Percentiles rank a stretch among this genome's conserved stretches.
phyloP scores from a whole-genome alignment of 2,329 filamentous ascomycete genomes.

The Camillea tinctor region DNA sequence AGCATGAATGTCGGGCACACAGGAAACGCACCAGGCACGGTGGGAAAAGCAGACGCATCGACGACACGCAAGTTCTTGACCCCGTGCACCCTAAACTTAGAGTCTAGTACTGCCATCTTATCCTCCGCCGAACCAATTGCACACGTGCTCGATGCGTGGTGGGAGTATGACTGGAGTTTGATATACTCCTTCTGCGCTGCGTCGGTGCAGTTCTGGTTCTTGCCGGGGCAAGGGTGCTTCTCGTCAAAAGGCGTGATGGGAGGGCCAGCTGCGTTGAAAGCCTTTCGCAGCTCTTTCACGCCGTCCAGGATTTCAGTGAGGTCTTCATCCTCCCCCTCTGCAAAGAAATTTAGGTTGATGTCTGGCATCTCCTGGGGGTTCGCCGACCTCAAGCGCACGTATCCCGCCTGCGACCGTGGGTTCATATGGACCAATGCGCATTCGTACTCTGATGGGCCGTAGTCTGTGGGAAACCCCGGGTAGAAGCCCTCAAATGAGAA shows the following conservation, averaged over 20 bases:
- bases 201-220: conserved; percentile 36
- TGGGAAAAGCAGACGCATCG: conserved; percentile 54
- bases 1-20: conserved; percentile 53
- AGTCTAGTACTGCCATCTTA: conserved; percentile 53
- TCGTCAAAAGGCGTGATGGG: conserved; percentile 28
- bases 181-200: conserved; percentile 34
- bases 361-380: conserved; percentile 63
- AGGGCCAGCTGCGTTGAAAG: conserved; percentile 18
- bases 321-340: conserved; percentile 44
- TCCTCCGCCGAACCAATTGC: conserved; percentile 53
- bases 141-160: conserved; percentile 55
- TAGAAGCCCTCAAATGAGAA: conserved; percentile 33
- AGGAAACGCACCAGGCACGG: conserved; percentile 45
- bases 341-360: conserved; percentile 61
- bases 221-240: conserved; percentile 29
- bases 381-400: conserved; percentile 58
- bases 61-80: conserved; percentile 55
- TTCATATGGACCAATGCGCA: conserved; percentile 42
- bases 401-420: conserved; percentile 55
- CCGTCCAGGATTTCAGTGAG: conserved; percentile 42
- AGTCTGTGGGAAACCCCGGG: conserved; percentile 32
- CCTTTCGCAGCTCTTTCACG: conserved; percentile 26
- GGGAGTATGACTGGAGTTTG: conserved; percentile 48
- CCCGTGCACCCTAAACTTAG: conserved; percentile 52
- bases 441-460: conserved; percentile 32